A percentile compares a stretch with the other conserved stretches of the same genome.
phyloP scores from a whole-genome alignment of 2,329 filamentous ascomycete species.

The Cladosporium austrohemisphaericum region DNA sequence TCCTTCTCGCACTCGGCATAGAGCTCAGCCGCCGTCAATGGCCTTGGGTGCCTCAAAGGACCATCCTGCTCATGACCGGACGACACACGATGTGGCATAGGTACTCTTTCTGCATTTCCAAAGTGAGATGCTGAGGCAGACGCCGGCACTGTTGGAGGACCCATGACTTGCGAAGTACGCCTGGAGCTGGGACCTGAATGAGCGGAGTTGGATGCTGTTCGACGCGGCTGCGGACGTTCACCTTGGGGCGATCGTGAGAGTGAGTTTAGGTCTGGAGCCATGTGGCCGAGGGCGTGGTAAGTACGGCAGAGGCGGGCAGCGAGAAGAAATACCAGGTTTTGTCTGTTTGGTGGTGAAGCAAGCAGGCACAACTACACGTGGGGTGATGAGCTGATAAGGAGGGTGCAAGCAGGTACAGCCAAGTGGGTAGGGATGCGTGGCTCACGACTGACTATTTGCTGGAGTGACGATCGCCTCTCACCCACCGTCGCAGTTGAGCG shows the following conservation, averaged over 20 bases:
- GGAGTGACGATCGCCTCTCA: background rate
- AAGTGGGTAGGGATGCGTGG: conserved; percentile 1
- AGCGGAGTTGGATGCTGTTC: conserved; percentile 25
- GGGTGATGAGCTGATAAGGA: conserved; percentile 1
- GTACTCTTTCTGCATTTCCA: conserved; percentile 6
- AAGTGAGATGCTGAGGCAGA: conserved; percentile 16
- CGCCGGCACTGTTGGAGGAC: conserved; percentile 17
- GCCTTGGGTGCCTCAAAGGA: conserved; percentile 79
- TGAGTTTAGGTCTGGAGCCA: conserved; percentile 50
- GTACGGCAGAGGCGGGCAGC: background rate
- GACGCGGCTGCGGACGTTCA: conserved; percentile 34
- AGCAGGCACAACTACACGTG: background rate
- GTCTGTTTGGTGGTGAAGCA: background rate
- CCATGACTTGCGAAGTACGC: conserved; percentile 43
- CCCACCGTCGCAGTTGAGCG: background rate
- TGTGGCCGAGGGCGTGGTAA: conserved; percentile 22
- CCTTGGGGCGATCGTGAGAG: conserved; percentile 38
- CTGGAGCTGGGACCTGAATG: conserved; percentile 37
- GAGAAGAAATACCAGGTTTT: background rate
- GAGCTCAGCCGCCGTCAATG: conserved; percentile 82
- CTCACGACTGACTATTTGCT: conserved; percentile 4
- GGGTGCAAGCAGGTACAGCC: background rate
- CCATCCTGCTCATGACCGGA: conserved; percentile 23
- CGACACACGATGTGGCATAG: conserved; percentile 18
- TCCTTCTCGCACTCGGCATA: conserved; percentile 90